Conservation (phyloP, 306 rosid genomes). For the Alnus rubra region DNA sequence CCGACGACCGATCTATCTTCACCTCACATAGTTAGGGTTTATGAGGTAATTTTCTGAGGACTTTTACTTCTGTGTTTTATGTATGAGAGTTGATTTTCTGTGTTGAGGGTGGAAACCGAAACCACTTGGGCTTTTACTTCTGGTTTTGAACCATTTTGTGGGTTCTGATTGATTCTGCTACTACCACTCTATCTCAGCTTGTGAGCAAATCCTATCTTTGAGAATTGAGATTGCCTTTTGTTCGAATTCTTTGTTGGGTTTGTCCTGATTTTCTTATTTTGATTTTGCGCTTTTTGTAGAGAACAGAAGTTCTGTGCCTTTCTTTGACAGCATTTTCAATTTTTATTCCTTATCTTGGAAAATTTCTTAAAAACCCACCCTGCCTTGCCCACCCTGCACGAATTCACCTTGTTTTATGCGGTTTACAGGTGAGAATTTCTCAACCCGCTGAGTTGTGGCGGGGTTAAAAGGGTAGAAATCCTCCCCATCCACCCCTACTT, state of each 20-base stretch:
- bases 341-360: conserved; percentile 73
- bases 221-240: background rate
- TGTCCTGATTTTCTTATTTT: conserved; percentile 5
- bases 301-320: conserved; percentile 77
- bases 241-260: background rate
- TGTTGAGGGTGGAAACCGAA: too few relatives aligned
- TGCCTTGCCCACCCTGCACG: too few relatives aligned
- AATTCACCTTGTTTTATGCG: too few relatives aligned
- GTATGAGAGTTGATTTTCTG: too few relatives aligned
- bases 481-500: too few relatives aligned
- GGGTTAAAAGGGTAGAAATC: too few relatives aligned
- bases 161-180: conserved; percentile 50
- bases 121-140: conserved; percentile 22
- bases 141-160: conserved; percentile 65
- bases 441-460: too few relatives aligned
- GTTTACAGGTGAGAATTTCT: too few relatives aligned
- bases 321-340: conserved; percentile 79
- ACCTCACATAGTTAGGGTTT: too few relatives aligned
- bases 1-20: conserved; percentile 13
- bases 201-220: conserved; percentile 35
- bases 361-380: conserved; percentile 52
- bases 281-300: conserved; percentile 41
- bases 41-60: too few relatives aligned
- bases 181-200: conserved; percentile 58
- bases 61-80: too few relatives aligned